These are phyloP conservation scores for Musa balbisiana DNA, from an alignment of 202 grass and related monocot genomes.

Conservation along the genomic window DNA sequence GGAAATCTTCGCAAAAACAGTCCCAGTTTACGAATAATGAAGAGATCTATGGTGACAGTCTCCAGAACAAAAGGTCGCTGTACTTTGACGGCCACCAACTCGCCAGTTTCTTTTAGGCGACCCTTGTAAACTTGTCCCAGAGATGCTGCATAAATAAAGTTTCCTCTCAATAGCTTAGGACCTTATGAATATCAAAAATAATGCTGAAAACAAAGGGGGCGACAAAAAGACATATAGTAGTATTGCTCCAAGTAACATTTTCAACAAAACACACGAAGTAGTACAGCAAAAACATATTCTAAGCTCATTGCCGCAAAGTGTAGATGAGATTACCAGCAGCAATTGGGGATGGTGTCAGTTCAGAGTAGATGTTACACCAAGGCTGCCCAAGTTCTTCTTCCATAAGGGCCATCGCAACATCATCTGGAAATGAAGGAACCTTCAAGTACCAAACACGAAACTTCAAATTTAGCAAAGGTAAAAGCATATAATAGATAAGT, in stretches of 20 bases:
- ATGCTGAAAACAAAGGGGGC: not conserved
- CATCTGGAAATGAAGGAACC: constrained; percentile 96
- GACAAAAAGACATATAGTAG: not conserved
- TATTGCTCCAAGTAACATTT: not conserved
- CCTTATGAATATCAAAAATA: not conserved
- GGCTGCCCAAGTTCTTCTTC: constrained; percentile 88
- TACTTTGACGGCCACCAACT: constrained; percentile 91
- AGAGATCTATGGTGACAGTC: constrained; percentile 87
- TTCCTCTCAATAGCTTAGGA: not conserved
- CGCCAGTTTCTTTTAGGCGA: constrained; percentile 82
- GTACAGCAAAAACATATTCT: not conserved
- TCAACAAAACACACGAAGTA: no score
- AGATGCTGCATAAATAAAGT: constrained; percentile 44
- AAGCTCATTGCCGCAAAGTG: not conserved
- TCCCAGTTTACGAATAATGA: constrained; percentile 78
- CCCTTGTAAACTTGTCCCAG: constrained; percentile 98
- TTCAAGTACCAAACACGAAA: constrained; percentile 12
- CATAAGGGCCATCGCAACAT: constrained; percentile 76
- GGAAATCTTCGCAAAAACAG: constrained; percentile 80
- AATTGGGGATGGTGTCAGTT: constrained; percentile 85
- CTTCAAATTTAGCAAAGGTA: constrained; percentile 9
- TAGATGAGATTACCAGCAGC: constrained; percentile 58
- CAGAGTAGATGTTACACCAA: constrained; percentile 88
- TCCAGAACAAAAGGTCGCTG: constrained; percentile 91
- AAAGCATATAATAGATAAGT: not conserved